Evolutionary conservation across 1,284 basidiomycete species (phyloP).

Genomic region (Leccinum insigne): DNA sequence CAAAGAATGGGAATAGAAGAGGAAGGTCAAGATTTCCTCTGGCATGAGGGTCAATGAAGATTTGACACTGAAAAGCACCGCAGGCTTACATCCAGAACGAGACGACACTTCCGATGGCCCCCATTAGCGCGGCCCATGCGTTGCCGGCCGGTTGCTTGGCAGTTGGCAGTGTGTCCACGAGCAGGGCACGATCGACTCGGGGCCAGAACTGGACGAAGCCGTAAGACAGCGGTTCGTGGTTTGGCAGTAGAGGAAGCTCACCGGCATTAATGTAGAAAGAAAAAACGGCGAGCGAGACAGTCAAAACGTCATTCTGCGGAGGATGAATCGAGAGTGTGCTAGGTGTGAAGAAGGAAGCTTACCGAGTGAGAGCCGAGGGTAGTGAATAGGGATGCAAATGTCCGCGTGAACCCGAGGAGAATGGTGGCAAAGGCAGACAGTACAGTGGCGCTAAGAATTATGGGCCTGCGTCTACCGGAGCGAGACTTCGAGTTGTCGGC

Average conservation of each 20-base stretch:
- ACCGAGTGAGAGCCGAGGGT: constrained; percentile 38
- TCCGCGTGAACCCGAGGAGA: constrained; percentile 82
- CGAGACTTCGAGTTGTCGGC: constrained; percentile 88
- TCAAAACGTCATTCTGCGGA: constrained; percentile 60
- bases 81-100: constrained; percentile 84
- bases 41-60: neutral
- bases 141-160: constrained; percentile 83
- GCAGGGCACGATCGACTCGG: constrained; percentile 72
- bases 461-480: constrained; percentile 84
- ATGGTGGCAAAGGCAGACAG: constrained; percentile 77
- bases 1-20: constrained; percentile 65
- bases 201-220: constrained; percentile 60
- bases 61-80: neutral
- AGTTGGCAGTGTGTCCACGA: constrained; percentile 72
- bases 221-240: constrained; percentile 1
- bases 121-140: constrained; percentile 94
- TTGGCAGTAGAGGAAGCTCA: constrained; percentile 29
- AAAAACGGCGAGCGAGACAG: constrained; percentile 79
- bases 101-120: constrained; percentile 77
- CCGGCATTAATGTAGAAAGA: constrained; percentile 91
- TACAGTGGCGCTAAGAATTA: constrained; percentile 74
- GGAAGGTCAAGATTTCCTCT: constrained; percentile 79
- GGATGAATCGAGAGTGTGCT: neutral
- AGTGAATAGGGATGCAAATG: constrained; percentile 67
- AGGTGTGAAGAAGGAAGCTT: constrained; percentile 8